Evolutionary conservation across 2,329 filamentous ascomycete genomes (phyloP).

Genomic region (Chrysosporium queenslandicum): DNA sequence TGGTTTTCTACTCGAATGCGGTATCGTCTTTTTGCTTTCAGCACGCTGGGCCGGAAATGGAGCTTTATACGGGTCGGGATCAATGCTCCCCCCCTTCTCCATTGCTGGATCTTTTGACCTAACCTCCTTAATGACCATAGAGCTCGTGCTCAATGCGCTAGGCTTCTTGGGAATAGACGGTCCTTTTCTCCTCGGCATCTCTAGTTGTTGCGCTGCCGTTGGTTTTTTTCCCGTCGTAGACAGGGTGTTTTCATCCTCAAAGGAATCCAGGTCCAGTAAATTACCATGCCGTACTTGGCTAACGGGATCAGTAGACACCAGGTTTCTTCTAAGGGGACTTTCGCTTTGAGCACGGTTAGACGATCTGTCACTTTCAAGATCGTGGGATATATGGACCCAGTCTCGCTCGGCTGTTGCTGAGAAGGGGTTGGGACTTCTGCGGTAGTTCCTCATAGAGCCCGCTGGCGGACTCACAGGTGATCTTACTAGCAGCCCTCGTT

Average conservation of each 20-base stretch:
- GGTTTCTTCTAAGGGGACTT: neutral
- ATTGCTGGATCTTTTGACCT: neutral
- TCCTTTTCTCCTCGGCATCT: conserved; percentile 23
- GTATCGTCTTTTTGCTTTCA: neutral
- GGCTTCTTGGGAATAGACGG: conserved; percentile 57
- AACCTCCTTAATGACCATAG: neutral
- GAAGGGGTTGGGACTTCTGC: conserved; percentile 73
- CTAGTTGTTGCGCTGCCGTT: neutral
- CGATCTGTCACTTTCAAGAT: neutral
- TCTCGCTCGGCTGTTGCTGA: conserved; percentile 62
- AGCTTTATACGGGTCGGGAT: neutral
- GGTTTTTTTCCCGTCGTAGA: neutral
- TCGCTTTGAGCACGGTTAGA: neutral
- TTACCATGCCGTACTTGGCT: neutral
- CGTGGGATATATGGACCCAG: conserved; percentile 52
- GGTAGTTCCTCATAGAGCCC: conserved; percentile 58
- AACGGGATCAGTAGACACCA: neutral
- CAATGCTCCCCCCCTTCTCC: neutral
- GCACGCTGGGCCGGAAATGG: neutral
- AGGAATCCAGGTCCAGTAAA: neutral
- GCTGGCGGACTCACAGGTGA: conserved; percentile 60
- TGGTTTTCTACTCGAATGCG: neutral
- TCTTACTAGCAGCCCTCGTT: conserved; percentile 58
- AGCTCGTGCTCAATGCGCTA: conserved; percentile 28
- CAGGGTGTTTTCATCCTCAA: neutral